These are phyloP conservation scores for Penicillium sp. DNA, from an alignment of 2,329 filamentous ascomycete species.

Conservation along the genomic window DNA sequence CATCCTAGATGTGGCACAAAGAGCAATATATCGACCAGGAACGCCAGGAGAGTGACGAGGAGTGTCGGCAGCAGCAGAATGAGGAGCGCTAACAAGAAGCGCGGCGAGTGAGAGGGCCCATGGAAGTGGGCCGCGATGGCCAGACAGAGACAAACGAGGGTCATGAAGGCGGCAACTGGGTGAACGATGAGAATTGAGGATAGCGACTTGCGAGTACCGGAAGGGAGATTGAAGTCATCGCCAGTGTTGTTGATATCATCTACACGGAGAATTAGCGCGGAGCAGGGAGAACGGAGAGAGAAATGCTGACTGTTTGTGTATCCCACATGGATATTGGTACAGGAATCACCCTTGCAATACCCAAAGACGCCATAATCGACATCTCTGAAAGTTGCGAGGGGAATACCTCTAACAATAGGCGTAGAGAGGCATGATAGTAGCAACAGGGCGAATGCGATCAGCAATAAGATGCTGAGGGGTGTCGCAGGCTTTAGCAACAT, in stretches of 20 bases:
- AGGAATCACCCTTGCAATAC: slow-evolving; percentile 65
- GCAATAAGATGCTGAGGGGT: slow-evolving; percentile 78
- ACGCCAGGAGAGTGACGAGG: slow-evolving; percentile 76
- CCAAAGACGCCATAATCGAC: slow-evolving; percentile 91
- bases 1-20: slow-evolving; percentile 92
- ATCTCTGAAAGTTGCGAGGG: slow-evolving; percentile 71
- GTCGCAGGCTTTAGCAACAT: slow-evolving; percentile 89
- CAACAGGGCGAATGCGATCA: slow-evolving; percentile 78
- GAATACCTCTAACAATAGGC: slow-evolving; percentile 80
- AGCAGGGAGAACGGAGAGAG: slow-evolving; percentile 15
- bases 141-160: slow-evolving; percentile 77
- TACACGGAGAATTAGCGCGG: slow-evolving; percentile 15
- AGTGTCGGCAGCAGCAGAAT: slow-evolving; percentile 84
- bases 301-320: slow-evolving; percentile 71
- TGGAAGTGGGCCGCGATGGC: slow-evolving; percentile 81
- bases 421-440: slow-evolving; percentile 86
- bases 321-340: slow-evolving; percentile 73
- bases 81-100: slow-evolving; percentile 78
- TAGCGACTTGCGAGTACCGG: slow-evolving; percentile 64
- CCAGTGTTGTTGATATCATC: slow-evolving; percentile 40
- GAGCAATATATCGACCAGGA: slow-evolving; percentile 87
- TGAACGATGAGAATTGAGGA: slow-evolving; percentile 89
- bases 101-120: slow-evolving; percentile 79
- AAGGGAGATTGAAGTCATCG: slow-evolving; percentile 60
- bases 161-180: slow-evolving; percentile 81